phyloP scores from a whole-genome alignment of 208 protist genomes.

The Trypanosoma platydactyli region DNA sequence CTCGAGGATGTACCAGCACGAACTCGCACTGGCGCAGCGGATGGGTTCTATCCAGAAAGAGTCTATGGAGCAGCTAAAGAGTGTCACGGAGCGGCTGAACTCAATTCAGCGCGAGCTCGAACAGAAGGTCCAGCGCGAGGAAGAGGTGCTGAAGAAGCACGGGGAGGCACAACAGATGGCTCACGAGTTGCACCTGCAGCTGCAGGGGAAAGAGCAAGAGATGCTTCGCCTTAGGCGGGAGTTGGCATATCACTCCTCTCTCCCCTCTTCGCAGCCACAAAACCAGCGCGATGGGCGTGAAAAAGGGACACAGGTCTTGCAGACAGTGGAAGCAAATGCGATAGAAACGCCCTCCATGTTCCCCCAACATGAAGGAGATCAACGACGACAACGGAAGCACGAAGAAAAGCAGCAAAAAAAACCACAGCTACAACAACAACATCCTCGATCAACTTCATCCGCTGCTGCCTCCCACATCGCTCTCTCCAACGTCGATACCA shows the following conservation, averaged over 20 bases:
- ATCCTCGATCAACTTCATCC: background rate
- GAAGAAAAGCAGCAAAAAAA: slow-evolving; percentile 1
- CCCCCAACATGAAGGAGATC: background rate
- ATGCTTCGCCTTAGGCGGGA: slow-evolving; percentile 52
- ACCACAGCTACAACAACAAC: background rate
- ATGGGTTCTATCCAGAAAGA: slow-evolving; percentile 81
- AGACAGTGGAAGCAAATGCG: background rate
- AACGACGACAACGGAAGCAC: background rate
- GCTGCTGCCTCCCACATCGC: background rate
- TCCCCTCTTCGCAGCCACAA: background rate
- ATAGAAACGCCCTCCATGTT: background rate
- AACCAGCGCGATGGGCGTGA: slow-evolving; percentile 1
- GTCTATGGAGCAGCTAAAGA: slow-evolving; percentile 57
- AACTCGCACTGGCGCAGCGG: slow-evolving; percentile 78
- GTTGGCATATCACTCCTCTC: slow-evolving; percentile 15
- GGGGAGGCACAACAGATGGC: slow-evolving; percentile 72
- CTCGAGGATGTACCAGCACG: slow-evolving; percentile 62
- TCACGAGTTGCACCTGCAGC: slow-evolving; percentile 67
- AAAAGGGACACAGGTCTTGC: slow-evolving; percentile 53
- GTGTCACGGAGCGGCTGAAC: slow-evolving; percentile 59
- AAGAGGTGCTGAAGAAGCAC: slow-evolving; percentile 58
- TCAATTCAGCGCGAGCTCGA: slow-evolving; percentile 76
- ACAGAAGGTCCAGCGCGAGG: slow-evolving; percentile 61
- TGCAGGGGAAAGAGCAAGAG: slow-evolving; percentile 74
- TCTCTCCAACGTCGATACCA: slow-evolving; percentile 18